Base-by-base conservation (phyloP, 371 early-diverging fungal species). In the Mucor ambiguus region DNA sequence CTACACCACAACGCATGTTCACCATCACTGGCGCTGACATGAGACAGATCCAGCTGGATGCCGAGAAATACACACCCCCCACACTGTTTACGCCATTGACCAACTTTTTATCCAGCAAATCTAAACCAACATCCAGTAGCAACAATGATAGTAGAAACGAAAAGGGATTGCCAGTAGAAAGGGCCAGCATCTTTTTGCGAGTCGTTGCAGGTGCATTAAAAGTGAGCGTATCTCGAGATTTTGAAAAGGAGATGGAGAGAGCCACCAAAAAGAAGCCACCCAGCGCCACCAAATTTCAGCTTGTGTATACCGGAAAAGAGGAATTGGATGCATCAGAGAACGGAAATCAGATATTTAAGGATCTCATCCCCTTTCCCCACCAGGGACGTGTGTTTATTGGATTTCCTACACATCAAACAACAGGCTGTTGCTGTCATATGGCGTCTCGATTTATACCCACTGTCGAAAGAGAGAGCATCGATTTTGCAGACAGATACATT, bases 321-420 rank as follows among this genome's bases (percentile, higher is more conserved):
- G 95, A 95, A 63, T 80, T 89, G 64, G 91, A 94, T 60, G 89
- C 89, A 12, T 92, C 92, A 0, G 83, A 85, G 35, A 80, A 82
- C 18, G 68, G 68, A 30, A 70, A 69, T 41, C 69, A 70, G 14
- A 81, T 94, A 8, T 95, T 95, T 72, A 79, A 85, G 49, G 90
- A 92, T 33, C 71, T 96, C 14, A 71, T 89, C 0, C 90, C 91
- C 4, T 90, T 83, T 48, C 90, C 89, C 29, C 81, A 91, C 18
- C 95, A 95, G 70, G 96, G 96, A 0, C 77, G 90, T 35, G 86
- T 96, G 14, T 95, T 93, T 69, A 96, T 96, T 65, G 96, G 94
- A 0, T 95, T 96, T 68, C 91, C 93, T 0, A 95, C 95, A 7
- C 93, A 94, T 70, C 95, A 96, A 70, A 96, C 96, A 0, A 96